Conservation (phyloP, 1,139 yeast species). For the Lizanozyma gosingica region DNA sequence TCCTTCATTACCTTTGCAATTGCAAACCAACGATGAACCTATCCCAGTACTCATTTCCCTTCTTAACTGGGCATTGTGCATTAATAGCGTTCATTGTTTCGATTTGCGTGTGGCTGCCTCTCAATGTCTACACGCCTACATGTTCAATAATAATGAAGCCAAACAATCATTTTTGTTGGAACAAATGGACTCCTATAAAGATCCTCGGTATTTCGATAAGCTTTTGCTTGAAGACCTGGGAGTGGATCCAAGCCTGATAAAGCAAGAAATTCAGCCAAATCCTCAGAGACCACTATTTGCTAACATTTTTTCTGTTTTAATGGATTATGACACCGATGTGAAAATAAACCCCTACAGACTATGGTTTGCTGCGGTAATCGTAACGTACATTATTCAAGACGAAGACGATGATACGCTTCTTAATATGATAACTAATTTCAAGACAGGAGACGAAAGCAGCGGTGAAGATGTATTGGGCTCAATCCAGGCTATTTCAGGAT, state of each 20-base stretch:
- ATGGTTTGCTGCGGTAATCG: slow-evolving; percentile 74
- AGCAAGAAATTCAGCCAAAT: slow-evolving; percentile 3
- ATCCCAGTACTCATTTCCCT: slow-evolving; percentile 70
- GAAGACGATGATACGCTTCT: slow-evolving; percentile 14
- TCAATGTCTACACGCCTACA: slow-evolving; percentile 57
- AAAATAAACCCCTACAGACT: slow-evolving; percentile 76
- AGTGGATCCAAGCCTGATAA: slow-evolving; percentile 1
- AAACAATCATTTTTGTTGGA: slow-evolving; percentile 53
- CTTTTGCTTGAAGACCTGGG: not conserved
- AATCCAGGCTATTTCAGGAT: slow-evolving; percentile 73
- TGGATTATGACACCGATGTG: slow-evolving; percentile 71
- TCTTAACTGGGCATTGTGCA: slow-evolving; percentile 70
- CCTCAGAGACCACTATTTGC: slow-evolving; percentile 19
- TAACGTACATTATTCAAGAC: slow-evolving; percentile 57
- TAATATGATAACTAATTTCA: slow-evolving; percentile 40
- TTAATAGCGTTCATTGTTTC: slow-evolving; percentile 77
- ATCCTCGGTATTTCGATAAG: slow-evolving; percentile 13
- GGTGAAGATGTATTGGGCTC: slow-evolving; percentile 73
- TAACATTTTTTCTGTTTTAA: slow-evolving; percentile 59
- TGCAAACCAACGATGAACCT: slow-evolving; percentile 22
- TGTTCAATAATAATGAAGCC: slow-evolving; percentile 56
- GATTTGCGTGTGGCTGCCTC: slow-evolving; percentile 72
- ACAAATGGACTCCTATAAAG: slow-evolving; percentile 45
- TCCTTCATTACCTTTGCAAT: slow-evolving; percentile 56
- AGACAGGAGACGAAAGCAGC: slow-evolving; percentile 51